Evolutionary conservation across 108 stramenopile species (phyloP).

Genomic region (Licmophora abbreviata): DNA sequence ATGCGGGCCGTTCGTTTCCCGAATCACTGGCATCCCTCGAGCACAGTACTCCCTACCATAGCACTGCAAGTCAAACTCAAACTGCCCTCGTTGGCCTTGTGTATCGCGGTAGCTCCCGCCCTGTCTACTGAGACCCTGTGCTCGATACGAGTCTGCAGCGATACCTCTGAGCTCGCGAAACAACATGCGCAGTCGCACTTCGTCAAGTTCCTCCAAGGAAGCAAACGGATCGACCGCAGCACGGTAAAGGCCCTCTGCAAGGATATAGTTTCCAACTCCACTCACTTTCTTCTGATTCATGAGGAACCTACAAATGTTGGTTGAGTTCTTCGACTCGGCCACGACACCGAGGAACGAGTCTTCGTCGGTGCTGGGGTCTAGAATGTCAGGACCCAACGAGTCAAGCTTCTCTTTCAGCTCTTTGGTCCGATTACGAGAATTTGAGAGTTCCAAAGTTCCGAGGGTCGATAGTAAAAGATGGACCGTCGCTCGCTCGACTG

Average conservation of each 20-base stretch:
- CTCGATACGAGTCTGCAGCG: constrained; percentile 38
- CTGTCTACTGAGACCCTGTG: constrained; percentile 48
- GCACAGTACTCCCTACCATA: constrained; percentile 54
- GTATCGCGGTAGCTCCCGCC: constrained; percentile 44
- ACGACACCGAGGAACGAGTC: constrained; percentile 44
- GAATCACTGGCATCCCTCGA: constrained; percentile 41
- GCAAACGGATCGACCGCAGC: constrained; percentile 71
- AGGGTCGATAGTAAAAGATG: constrained; percentile 55
- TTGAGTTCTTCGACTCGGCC: constrained; percentile 22
- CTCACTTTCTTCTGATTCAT: constrained; percentile 71
- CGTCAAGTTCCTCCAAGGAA: constrained; percentile 41
- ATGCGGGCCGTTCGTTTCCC: constrained; percentile 69
- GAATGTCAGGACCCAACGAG: constrained; percentile 58
- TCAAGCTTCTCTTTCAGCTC: constrained; percentile 56
- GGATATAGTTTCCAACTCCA: constrained; percentile 70
- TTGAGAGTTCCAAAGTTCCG: constrained; percentile 78
- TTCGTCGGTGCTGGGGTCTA: constrained; percentile 37
- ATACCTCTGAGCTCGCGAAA: constrained; percentile 42
- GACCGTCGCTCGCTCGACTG: constrained; percentile 7
- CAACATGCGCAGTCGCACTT: constrained; percentile 27
- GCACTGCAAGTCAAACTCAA: constrained; percentile 66
- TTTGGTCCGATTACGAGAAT: constrained; percentile 48
- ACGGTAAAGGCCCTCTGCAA: constrained; percentile 74
- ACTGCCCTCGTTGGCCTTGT: constrained; percentile 39
- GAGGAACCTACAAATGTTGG: constrained; percentile 78